Base-by-base conservation (phyloP, 2,329 filamentous ascomycete genomes). In the Cytospora leucostoma region DNA sequence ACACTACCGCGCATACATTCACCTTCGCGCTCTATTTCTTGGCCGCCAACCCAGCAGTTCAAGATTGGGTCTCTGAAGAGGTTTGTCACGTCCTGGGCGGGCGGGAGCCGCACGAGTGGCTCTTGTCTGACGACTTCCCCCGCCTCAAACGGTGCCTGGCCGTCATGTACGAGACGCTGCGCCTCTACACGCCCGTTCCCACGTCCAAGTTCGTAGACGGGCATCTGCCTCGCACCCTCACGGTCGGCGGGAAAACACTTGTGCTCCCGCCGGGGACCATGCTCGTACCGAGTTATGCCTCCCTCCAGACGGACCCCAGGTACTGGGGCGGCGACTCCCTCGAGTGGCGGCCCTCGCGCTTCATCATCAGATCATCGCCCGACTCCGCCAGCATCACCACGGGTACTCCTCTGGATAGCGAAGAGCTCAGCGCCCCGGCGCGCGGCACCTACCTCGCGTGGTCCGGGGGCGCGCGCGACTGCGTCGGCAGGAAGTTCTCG, bases 1-100 rank as follows among this genome's bases (percentile, higher is more conserved):
- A 84, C 64, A 83, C 81, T 0, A 81, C 80, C 0, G 78, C 81
- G 0, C 77, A 80, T 37, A 77, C 77, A 0, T 67, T 83, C 8
- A 74, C 75, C 0, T 82, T 77, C 56, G 71, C 75, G 0, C 67
- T 80, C 0, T 69, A 77, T 4, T 76, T 81, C 10, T 71, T 84
- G 2, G 79, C 81, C 2, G 73, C 76, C 0, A 65, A 79, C 51
- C 79, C 77, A 0, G 70, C 75, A 2, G 73, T 79, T 2, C 81
- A 83, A 63, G 74, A 77, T 4, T 82, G 78, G 79, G 54, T 81
- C 0, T 38, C 7, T 3, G 74, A 80, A 54, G 80, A 81, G 57
- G 68, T 81, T 8, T 40, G 64, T 0, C 44, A 67, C 13, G 73
- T 74, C 8, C 27, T 49, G 15, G 61, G 61, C 2, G 61, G 69